phyloP scores from a whole-genome alignment of 768 basidiomycete species.

The Russula vinacea region DNA sequence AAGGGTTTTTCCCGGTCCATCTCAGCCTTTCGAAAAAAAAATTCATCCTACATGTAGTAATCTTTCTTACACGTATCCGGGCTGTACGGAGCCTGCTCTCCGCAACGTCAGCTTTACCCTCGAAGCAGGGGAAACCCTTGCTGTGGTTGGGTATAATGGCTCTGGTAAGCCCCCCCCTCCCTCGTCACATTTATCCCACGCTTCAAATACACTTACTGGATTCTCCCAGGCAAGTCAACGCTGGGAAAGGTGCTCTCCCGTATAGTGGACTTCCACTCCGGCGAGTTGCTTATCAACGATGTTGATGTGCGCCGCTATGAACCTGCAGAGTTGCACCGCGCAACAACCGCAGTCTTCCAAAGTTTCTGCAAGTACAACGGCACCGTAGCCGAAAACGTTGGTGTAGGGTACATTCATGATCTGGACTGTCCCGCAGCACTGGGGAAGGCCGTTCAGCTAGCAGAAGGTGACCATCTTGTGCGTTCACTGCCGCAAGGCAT shows the following conservation, averaged over 20 bases:
- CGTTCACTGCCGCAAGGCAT: slow-evolving; percentile 66
- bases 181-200: background rate
- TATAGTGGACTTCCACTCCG: slow-evolving; percentile 71
- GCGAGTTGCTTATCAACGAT: slow-evolving; percentile 66
- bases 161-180: slow-evolving; percentile 51
- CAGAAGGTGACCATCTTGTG: slow-evolving; percentile 66
- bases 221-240: slow-evolving; percentile 74
- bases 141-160: slow-evolving; percentile 82
- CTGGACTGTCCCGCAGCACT: slow-evolving; percentile 56
- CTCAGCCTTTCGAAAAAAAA: slow-evolving; percentile 6
- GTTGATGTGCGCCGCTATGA: slow-evolving; percentile 61
- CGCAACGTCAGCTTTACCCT: slow-evolving; percentile 67
- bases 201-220: background rate
- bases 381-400: slow-evolving; percentile 79
- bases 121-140: slow-evolving; percentile 72
- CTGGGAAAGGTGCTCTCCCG: slow-evolving; percentile 79
- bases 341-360: slow-evolving; percentile 80
- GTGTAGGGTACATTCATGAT: slow-evolving; percentile 71
- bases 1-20: slow-evolving; percentile 29
- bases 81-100: slow-evolving; percentile 62
- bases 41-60: slow-evolving; percentile 39
- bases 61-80: slow-evolving; percentile 78
- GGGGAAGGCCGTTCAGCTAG: slow-evolving; percentile 62
- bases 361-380: slow-evolving; percentile 78
- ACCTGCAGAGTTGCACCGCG: slow-evolving; percentile 69